Percentiles rank a stretch among this genome's conserved stretches.
phyloP scores from a whole-genome alignment of 768 basidiomycete species.

The Boletus huronensis region DNA sequence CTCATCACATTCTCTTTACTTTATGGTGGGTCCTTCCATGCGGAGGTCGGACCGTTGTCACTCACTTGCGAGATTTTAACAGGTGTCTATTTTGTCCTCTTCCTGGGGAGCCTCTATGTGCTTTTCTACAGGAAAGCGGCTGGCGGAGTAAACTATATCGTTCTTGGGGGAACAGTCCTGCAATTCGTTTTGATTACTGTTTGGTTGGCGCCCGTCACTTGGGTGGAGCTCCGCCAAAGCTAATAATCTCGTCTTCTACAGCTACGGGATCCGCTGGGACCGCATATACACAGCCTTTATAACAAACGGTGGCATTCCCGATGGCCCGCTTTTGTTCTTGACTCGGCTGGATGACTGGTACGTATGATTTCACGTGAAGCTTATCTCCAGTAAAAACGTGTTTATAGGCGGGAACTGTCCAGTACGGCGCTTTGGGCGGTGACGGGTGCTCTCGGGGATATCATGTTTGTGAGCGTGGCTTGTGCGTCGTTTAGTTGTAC shows the following conservation, averaged over 20 bases:
- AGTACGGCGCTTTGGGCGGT: slow-evolving; percentile 5
- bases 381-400: not conserved
- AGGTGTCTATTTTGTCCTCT: slow-evolving; percentile 8
- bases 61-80: not conserved
- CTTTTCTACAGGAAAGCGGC: not conserved
- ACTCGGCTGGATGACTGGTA: slow-evolving; percentile 1
- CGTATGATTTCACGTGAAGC: not conserved
- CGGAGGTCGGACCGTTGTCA: not conserved
- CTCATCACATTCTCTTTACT: slow-evolving; percentile 6
- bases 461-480: slow-evolving; percentile 1
- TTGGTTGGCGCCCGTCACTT: not conserved
- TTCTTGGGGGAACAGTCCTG: slow-evolving; percentile 1
- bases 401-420: slow-evolving; percentile 5
- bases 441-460: slow-evolving; percentile 2
- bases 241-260: not conserved
- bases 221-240: not conserved
- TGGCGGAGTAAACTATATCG: not conserved
- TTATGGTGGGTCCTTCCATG: not conserved
- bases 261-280: slow-evolving; percentile 7
- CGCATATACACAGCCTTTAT: slow-evolving; percentile 7
- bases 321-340: slow-evolving; percentile 4
- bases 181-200: slow-evolving; percentile 9
- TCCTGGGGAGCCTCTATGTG: slow-evolving; percentile 6
- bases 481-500: not conserved
- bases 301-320: not conserved